phyloP scores from a whole-genome alignment of 2,329 filamentous ascomycete species.

The Aspergillus niger region DNA sequence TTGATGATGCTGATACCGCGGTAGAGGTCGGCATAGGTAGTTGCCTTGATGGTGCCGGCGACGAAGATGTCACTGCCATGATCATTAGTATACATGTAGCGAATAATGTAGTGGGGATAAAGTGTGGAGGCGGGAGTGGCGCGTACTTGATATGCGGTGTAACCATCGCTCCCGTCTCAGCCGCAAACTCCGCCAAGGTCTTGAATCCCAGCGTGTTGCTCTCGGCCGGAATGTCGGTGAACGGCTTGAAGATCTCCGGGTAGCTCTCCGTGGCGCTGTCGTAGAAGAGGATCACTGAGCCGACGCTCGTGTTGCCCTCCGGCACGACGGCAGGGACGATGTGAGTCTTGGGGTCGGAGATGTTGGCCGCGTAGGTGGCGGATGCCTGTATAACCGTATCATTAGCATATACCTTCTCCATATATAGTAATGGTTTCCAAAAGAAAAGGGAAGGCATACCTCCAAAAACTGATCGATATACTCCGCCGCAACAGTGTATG shows the following conservation, averaged over 20 bases:
- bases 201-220: conserved; percentile 39
- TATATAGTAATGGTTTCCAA: neutral
- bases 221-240: conserved; percentile 39
- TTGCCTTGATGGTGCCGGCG: conserved; percentile 36
- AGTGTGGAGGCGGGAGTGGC: no score
- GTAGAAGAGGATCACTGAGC: conserved; percentile 42
- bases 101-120: neutral
- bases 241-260: conserved; percentile 38
- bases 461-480: conserved; percentile 30
- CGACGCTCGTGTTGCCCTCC: conserved; percentile 29
- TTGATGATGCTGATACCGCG: conserved; percentile 45
- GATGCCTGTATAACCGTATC: conserved; percentile 20
- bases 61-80: conserved; percentile 36
- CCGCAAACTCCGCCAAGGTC: conserved; percentile 37
- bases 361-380: conserved; percentile 30
- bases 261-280: conserved; percentile 34
- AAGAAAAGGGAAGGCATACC: conserved; percentile 12
- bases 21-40: conserved; percentile 34
- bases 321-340: conserved; percentile 33
- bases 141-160: conserved; percentile 36
- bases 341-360: conserved; percentile 34
- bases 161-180: conserved; percentile 36
- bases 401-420: conserved; percentile 7
- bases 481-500: conserved; percentile 27
- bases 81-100: neutral